Evolutionary conservation across 2,329 filamentous ascomycete genomes (phyloP), one percentile per base, ranked within the genome.

Genomic region (Alternaria consortialis): DNA sequence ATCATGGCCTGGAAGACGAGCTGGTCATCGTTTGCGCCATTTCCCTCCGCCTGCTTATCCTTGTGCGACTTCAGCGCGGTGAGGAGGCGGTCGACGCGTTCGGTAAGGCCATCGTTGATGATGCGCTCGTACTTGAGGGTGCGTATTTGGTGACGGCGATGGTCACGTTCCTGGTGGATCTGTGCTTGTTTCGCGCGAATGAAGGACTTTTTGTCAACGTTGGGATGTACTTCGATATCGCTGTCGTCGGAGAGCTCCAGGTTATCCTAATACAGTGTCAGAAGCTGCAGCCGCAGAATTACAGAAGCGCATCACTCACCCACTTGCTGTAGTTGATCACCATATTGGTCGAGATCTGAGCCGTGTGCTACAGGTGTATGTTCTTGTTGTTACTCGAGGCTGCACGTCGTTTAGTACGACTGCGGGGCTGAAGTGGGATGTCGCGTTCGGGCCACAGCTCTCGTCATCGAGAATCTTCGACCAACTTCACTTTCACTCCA

Each of bases 221-320:
- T 99, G 62, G 95, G 95, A 80, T 99, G 95, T 53, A 98, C 95
- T 82, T 99, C 95, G 73, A 99, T 90, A 75, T 99, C 95, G 53
- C 93, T 97, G 81, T 99, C 95, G 81, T 99, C 95, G 75, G 93
- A 97, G 77, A 99, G 89, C 88, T 99, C 95, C 76, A 99, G 87
- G 61, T 91, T 90, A 78, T 98, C 91, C 90, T 92, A 62, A 29
- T 17, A 34, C 52, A 62, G 34, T 69, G 63, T 66, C 44, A 58
- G 60, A 40, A 43, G 47, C 20, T 32, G 51, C 39, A 32, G 31
- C 20, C 15, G 29, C 17, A 42, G 48, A 32, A 27, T 52, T 32
- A 5, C 5, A 2, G 25, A 12, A 6, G 23, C 32, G 34, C 39
- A 7, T 20, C 20, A 75, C 83, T 62, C 78, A 89, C 87, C 88